Evolutionary conservation across 192 early-diverging fungal species (phyloP).

Genomic region (Chytriomyces hyalinus): DNA sequence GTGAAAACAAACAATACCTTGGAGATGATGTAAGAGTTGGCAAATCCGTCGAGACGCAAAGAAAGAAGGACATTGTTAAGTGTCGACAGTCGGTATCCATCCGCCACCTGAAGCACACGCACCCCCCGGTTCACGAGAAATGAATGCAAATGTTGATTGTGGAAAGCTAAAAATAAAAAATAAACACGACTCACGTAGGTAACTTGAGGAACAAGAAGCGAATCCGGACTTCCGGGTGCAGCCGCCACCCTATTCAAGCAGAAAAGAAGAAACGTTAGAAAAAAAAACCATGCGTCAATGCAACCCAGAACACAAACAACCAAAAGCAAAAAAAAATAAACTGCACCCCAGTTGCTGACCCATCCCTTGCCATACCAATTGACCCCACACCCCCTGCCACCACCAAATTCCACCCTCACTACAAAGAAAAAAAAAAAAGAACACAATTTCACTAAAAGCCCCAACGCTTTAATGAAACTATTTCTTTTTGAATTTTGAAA

Average conservation of each 20-base stretch:
- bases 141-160: background rate
- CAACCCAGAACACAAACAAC: background rate
- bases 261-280: too few species aligned
- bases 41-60: constrained; percentile 12
- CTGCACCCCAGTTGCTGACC: too few species aligned
- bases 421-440: too few species aligned
- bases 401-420: too few species aligned
- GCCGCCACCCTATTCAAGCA: background rate
- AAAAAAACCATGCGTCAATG: background rate
- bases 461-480: too few species aligned
- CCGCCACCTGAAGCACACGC: too few species aligned
- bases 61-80: constrained; percentile 20
- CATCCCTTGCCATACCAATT: too few species aligned
- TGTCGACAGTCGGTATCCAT: constrained; percentile 16
- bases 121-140: background rate
- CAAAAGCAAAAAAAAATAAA: background rate
- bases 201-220: background rate
- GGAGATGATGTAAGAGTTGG: constrained; percentile 1
- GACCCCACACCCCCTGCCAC: too few species aligned
- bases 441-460: too few species aligned
- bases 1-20: background rate
- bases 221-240: background rate
- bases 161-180: background rate
- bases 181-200: background rate
- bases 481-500: too few species aligned